phyloP scores from a whole-genome alignment of 306 rosid genomes.

The Fragaria iinumae region DNA sequence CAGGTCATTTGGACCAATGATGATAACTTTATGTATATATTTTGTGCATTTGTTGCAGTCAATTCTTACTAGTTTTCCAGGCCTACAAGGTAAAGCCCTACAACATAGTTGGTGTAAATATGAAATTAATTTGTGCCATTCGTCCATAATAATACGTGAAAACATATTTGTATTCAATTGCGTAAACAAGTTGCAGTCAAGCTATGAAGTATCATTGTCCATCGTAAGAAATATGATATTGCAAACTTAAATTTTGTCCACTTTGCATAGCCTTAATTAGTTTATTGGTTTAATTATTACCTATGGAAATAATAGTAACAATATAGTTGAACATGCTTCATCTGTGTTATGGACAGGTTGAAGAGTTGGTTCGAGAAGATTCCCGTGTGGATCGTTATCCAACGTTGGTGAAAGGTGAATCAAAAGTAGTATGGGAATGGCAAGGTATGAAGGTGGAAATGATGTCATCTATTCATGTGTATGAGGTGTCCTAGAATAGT shows the following conservation, averaged over 20 bases:
- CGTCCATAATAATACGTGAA: no score
- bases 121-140: not conserved
- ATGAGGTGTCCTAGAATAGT: not conserved
- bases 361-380: conserved; percentile 88
- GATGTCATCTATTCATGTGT: not conserved
- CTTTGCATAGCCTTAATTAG: not conserved
- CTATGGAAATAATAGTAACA: not conserved
- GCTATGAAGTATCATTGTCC: not conserved
- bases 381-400: conserved; percentile 86
- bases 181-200: not conserved
- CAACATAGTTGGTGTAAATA: not conserved
- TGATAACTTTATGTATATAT: not conserved
- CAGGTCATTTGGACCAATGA: not conserved
- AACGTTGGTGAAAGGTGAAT: conserved; percentile 86
- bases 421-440: conserved; percentile 97
- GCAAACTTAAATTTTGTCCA: not conserved
- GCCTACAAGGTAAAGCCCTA: not conserved
- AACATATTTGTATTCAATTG: not conserved
- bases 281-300: not conserved
- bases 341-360: conserved; percentile 57
- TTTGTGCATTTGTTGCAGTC: not conserved
- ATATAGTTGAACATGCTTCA: not conserved
- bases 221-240: not conserved
- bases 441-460: conserved; percentile 36
- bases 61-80: not conserved